phyloP scores from a whole-genome alignment of 257 asterid genomes.

The Linaria vulgaris region DNA sequence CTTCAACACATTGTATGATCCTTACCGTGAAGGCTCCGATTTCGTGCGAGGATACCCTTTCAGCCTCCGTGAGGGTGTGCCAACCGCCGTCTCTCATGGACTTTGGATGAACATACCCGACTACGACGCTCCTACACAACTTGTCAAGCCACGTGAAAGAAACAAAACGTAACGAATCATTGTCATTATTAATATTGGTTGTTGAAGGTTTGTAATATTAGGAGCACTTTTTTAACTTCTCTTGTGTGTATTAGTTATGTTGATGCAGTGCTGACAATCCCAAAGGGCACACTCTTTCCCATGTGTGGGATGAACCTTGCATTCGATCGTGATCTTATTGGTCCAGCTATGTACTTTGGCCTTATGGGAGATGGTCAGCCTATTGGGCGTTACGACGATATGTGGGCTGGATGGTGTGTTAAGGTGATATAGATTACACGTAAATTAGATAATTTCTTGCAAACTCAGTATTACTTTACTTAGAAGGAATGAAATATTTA shows the following conservation, averaged over 20 bases:
- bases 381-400: conserved; percentile 67
- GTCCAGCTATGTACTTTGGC: conserved; percentile 75
- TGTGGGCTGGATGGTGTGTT: conserved; percentile 82
- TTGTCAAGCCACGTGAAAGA: conserved; percentile 69
- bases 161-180: conserved; percentile 37
- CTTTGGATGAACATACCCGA: conserved; percentile 73
- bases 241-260: conserved; percentile 43
- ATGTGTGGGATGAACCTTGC: conserved; percentile 77
- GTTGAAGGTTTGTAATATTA: background rate
- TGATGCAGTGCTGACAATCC: conserved; percentile 63
- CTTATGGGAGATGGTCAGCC: conserved; percentile 84
- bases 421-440: too few relatives aligned
- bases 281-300: conserved; percentile 68
- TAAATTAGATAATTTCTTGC: too few relatives aligned
- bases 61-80: conserved; percentile 63
- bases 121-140: conserved; percentile 70
- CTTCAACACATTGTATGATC: conserved; percentile 67
- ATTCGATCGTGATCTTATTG: conserved; percentile 62
- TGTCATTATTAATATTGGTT: background rate
- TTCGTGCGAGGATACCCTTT: conserved; percentile 72
- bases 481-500: too few relatives aligned
- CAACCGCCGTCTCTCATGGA: conserved; percentile 70
- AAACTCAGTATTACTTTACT: too few relatives aligned
- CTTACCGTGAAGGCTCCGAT: conserved; percentile 57
- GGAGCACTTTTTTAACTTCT: background rate